Evolutionary conservation across 148 eudicot species (phyloP), one percentile per base, ranked within the genome.

Genomic region (Chenopodium quinoa): DNA sequence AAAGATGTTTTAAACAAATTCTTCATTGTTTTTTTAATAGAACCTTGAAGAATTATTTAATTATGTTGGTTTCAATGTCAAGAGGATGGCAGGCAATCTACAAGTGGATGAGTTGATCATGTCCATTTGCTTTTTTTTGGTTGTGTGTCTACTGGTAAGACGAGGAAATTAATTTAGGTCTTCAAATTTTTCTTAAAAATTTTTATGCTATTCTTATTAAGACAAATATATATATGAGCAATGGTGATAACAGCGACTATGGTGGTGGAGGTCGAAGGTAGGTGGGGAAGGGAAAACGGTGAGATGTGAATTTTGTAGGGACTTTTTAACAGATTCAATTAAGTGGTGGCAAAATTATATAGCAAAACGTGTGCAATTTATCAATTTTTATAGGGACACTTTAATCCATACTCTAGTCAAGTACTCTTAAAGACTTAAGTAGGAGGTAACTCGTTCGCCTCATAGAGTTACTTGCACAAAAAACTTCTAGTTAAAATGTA

Each of bases 81-180:
- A 84, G 73, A 79, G 84, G 91, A 80, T 85, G 83, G 89, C 90
- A 85, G 83, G 90, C 89, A 86, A 60, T 83, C 77, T 85, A 23
- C 79, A 84, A 83, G 80, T 86, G 86, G 90, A 81, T 87, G 78
- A 77, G 44, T 75, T 62, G 68, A 63, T 72, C 78, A 79, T 85
- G 85, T 76, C 80, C 66, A 74, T 70, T 68, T 69, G 69, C 76
- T 54, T 20, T 54, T 75, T 75, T 76, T 67, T 46, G 70, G 70
- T 75, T 25, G 1, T 74, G 77, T 40, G 46, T 2, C 40, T 13
- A 32, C 22, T 37, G n/a, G 50, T 20, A 13, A 71, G 17, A 20
- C 22, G 0, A 31, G 72, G 44, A 31, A 32, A 31, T 9, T 68
- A 2, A 19, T 66, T 4, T 2, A 14, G 72, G 40, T 31, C 32